Percentiles rank a stretch among this genome's conserved stretches.
phyloP scores from a whole-genome alignment of 257 asterid species.

The Capsicum rhomboideum region DNA sequence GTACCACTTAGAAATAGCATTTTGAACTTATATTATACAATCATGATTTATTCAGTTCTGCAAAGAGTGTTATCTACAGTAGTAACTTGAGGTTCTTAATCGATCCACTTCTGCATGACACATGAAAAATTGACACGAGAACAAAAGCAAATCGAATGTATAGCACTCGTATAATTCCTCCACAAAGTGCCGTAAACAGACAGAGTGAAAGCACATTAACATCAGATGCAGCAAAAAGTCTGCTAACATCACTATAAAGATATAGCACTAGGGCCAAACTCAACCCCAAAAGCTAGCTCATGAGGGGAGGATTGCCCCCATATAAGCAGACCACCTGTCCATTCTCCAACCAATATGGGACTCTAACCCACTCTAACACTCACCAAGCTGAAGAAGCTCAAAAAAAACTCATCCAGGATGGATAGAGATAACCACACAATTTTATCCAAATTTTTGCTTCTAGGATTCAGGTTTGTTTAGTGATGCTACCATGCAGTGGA shows the following conservation, averaged over 20 bases:
- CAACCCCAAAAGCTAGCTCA: too few species aligned
- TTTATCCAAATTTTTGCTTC: neutral
- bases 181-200: neutral
- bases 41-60: neutral
- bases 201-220: neutral
- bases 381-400: neutral
- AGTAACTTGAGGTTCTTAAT: neutral
- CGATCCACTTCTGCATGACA: neutral
- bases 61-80: neutral
- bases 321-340: too few species aligned
- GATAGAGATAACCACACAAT: neutral
- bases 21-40: neutral
- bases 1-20: neutral
- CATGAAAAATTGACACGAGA: neutral
- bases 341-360: too few species aligned
- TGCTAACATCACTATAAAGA: neutral
- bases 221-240: neutral
- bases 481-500: neutral
- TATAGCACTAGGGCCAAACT: too few species aligned
- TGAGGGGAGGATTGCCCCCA: too few species aligned
- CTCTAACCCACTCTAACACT: too few species aligned
- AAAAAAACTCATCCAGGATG: neutral
- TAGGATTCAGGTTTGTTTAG: neutral
- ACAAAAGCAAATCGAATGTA: neutral
- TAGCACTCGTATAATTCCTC: neutral